Evolutionary conservation across 192 early-diverging fungal genomes (phyloP), one percentile per base, ranked within the genome.

Genomic region (Backusella tuberculispora): DNA sequence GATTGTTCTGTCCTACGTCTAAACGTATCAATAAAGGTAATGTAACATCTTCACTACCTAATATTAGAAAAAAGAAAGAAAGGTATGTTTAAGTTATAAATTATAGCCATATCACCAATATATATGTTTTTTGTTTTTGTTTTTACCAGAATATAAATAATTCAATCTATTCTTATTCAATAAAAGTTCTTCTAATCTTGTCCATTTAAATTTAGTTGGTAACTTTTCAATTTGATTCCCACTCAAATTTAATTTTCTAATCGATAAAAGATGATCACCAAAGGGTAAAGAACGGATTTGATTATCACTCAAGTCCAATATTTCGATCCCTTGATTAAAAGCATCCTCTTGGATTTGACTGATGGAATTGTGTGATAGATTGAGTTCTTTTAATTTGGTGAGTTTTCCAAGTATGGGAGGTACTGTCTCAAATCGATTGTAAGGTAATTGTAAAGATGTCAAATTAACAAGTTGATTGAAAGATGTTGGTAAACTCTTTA

Each of bases 361-460:
- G 8, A 60, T 60, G 5, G 24, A 8, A 26, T 76, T 74, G 10
- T 76, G 79, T 12, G 84, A 50, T 74, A 88, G 72, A 71, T 88
- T 77, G 7, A 88, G 63, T 50, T 87, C 74, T 13, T 81, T 81
- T 15, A 88, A 41, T 5, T 67, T 53, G 9, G 60, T 34, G n/a
- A 87, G 56, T 0, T 80, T 73, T 13, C 77, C 53, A 0, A 88
- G 70, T 6, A 78, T 76, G 5, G 56, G 19, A n/a, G 87, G 85
- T 14, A 88, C 53, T 5, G 75, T 70, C 15, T 79, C 50, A 38
- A 88, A 83, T 42, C 74, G 60, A 68, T 88, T 88, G 26, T 74
- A 64, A 26, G 85, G 80, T 26, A 88, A 44, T 34, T 85, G 83
- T 24, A 88, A 66, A 14, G 68, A 66, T 9, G 75, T 78, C 0